These are phyloP conservation scores for Gracilaria gracilis DNA, from an alignment of 23 red algal species.

Conservation along the genomic window DNA sequence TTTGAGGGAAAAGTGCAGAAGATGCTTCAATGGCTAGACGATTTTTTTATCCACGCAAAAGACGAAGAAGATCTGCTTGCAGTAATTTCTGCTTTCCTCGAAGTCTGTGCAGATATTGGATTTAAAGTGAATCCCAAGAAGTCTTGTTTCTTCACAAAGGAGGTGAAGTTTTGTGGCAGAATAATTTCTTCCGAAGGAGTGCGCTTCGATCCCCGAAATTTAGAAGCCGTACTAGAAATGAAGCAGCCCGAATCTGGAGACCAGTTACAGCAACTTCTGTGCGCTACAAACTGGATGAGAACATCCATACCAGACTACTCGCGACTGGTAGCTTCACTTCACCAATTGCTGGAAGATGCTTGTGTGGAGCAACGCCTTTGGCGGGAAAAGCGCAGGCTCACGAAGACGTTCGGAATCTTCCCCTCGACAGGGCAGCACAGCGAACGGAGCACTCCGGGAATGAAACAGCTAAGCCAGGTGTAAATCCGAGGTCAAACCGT, in stretches of 20 bases:
- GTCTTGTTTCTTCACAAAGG: constrained; percentile 6
- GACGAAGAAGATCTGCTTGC: not conserved
- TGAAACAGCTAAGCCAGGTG: too few species aligned
- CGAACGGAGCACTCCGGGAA: too few species aligned
- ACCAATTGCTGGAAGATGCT: not conserved
- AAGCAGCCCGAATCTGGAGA: not conserved
- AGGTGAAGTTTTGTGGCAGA: constrained; percentile 43
- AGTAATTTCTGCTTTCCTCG: not conserved
- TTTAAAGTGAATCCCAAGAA: constrained; percentile 49
- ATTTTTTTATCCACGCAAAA: constrained; percentile 26
- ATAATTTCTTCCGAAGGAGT: constrained; percentile 21
- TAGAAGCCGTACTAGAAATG: not conserved
- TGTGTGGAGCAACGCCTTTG: too few species aligned
- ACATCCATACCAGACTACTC: constrained; percentile 22
- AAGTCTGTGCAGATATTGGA: not conserved
- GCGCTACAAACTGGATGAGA: constrained; percentile 44
- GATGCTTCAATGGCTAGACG: constrained; percentile 36
- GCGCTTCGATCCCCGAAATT: constrained; percentile 15
- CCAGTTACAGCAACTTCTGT: not conserved
- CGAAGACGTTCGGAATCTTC: too few species aligned
- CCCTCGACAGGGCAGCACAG: too few species aligned
- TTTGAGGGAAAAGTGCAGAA: not conserved
- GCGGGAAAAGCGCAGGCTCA: too few species aligned
- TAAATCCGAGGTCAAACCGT: too few species aligned
- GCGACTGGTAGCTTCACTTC: not conserved